Base-by-base conservation (phyloP, 352 stramenopile species). In the Globisporangium sylvaticum region DNA sequence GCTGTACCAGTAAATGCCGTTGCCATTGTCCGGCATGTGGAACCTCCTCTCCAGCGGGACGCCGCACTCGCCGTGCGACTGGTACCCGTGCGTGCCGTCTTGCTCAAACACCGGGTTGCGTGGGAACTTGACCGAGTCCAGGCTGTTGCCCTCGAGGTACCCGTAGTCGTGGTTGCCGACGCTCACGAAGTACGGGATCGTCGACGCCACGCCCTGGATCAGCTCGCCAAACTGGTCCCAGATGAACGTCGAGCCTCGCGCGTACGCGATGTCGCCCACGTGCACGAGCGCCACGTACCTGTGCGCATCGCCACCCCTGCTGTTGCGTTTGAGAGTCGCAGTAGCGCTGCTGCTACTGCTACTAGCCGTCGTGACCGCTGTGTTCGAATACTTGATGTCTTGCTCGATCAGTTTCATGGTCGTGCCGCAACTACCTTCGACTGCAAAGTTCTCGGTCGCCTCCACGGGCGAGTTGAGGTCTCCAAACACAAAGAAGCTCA, bases 141-240 rank as follows among this genome's bases (percentile, higher is more conserved):
- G 14, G 10, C 69, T 67, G 20, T 68, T 62, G 24, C 68, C 67
- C 64, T 83, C 78, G 8, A 75, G 29, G 42, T 82, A 84, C 0
- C 75, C 78, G 29, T 84, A 86, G 48, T 86, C 78, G 63, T 83
- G 78, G 52, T 86, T 83, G 5, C 78, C 76, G 1, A 84, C 73
- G 27, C 64, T 73, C 46, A 97, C 79, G 77, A 96, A 88, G 37
- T 95, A 84, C 3, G 91, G 88, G 2, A 97, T 74, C 22, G 71
- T 70, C 7, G 84, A 74, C 12, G 90, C 79, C 65, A 89, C 81
- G 8, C 80, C 77, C 73, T 94, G 65, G 70, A 97, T 94, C 61
- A 97, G 79, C 46, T 86, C 66, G 27, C 89, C 78, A 54, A 90
- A 92, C 58, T 93, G 79, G 37, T 97, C 90, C 92, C 92, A 97